Evolutionary conservation across 305 asterid species (phyloP).

Genomic region (Plantago lanceolata): DNA sequence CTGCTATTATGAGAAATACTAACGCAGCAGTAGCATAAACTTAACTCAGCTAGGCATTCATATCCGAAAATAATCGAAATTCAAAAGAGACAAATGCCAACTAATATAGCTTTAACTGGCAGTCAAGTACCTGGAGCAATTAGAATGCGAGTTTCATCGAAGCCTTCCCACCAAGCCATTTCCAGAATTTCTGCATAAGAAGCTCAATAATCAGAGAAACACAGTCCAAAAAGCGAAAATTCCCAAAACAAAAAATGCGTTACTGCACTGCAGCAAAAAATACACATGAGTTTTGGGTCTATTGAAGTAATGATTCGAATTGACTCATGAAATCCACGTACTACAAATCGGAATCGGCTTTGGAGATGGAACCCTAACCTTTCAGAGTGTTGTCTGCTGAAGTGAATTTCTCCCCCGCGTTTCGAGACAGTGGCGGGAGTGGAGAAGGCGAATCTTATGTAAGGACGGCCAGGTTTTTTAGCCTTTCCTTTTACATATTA

Average conservation of each 20-base stretch:
- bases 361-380: constrained; percentile 1
- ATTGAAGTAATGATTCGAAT: too few relatives aligned
- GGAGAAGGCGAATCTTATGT: not conserved
- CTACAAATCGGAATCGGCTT: too few relatives aligned
- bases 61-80: not conserved
- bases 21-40: too few relatives aligned
- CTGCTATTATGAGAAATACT: too few relatives aligned
- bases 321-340: not conserved
- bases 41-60: not conserved
- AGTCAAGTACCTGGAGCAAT: constrained; percentile 56
- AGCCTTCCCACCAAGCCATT: constrained; percentile 75
- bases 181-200: not conserved
- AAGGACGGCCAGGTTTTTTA: not conserved
- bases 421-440: constrained; percentile 1
- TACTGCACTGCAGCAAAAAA: too few relatives aligned
- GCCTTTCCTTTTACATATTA: not conserved
- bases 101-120: not conserved
- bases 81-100: not conserved
- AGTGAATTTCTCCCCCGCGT: not conserved
- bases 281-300: too few relatives aligned
- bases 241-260: too few relatives aligned
- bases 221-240: too few relatives aligned
- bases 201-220: not conserved
- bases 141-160: constrained; percentile 59
- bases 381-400: not conserved